Base-by-base conservation (phyloP, 768 basidiomycete genomes). In the Strobilomyces confusus region DNA sequence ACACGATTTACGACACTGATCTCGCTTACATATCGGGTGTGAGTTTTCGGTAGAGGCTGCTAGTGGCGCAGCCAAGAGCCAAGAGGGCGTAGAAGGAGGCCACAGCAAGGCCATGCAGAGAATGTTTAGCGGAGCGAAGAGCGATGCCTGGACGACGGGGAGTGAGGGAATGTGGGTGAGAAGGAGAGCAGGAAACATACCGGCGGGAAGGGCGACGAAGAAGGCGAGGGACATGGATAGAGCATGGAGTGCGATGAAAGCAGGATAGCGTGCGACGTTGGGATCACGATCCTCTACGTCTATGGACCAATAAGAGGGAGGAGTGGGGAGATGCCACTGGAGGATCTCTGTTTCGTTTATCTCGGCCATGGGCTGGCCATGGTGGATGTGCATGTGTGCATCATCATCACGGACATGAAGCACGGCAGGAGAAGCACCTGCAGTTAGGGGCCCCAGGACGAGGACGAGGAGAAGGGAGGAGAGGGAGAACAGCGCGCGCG, bases 261-360 rank as follows among this genome's bases (percentile, higher is more conserved):
- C 79, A n/a, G 84, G 83, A 66, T 86, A 79, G 34, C 82, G 77
- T 23, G 71, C 56, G 29, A 73, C 69, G 20, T 69, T 69, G 9
- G 69, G 64, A 51, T 75, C 79, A 8, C 65, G 68, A 45, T 78
- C 75, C 33, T 87, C 83, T 65, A 84, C 79, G 68, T 95, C 93
- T 58, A 87, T 79, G 14, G 87, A 84, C 69, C 83, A 92, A 69
- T 92, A 95, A 3, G 91, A 92, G 0, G 85, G 82, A 0, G 89
- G 89, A 0, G 86, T 88, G 0, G 84, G 83, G 0, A 74, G 66
- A 66, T 94, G 91, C 51, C 73, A 70, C 58, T 80, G 65, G 30
- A 81, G 73, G 44, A 93, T 72, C 49, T 87, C 82, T 0, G 88
- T 87, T 65, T 94, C 93, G 68, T 95, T 90, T 51, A 95, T 74